Base-by-base conservation (phyloP, 2,329 filamentous ascomycete genomes). In the Hortaea sp. region DNA sequence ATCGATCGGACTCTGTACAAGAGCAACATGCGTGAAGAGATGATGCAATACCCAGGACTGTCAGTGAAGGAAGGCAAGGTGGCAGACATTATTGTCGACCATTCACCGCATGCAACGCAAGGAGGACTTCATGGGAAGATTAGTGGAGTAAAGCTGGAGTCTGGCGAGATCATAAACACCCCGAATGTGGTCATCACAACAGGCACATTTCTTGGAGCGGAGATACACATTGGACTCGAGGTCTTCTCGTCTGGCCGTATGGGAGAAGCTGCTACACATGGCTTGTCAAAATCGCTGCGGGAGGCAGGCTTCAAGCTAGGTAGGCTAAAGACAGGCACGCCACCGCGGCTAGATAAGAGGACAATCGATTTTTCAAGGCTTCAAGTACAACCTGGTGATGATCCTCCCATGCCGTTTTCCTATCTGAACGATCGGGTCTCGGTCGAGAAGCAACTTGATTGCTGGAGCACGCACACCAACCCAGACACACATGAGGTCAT, bases 241-340 rank as follows among this genome's bases (percentile, higher is more conserved):
- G 77, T 76, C 3, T 95, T 80, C 61, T 89, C 92, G 0, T 85
- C 92, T 0, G 92, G 92, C 1, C 81, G 92, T 6, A 88, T 98
- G 72, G 92, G 90, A 7, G 92, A 98, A 68, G 86, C 86, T 20
- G 89, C 92, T 0, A 95, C 92, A 0, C 88, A 88, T 60, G 90
- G 90, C 0, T 69, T 98, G 46, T 95, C 89, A 72, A 92, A 89
- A 62, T 95, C 89, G 4, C 72, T 98, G 38, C 78, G 77, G 49
- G 85, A 90, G 44, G 89, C 90, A 1, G 92, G 92, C 1, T 95
- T 98, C 62, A 77, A 84, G 57, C 71, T 98, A 11, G 92, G 92
- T 29, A 79, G 92, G 49, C 67, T 98, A 44, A 98, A 98, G 75
- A 98, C 92, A 0, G 92, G 92, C 10, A 98, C 92, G 5, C 92